Conservation (phyloP, 2,329 filamentous ascomycete genomes). For the Fusarium sp. region DNA sequence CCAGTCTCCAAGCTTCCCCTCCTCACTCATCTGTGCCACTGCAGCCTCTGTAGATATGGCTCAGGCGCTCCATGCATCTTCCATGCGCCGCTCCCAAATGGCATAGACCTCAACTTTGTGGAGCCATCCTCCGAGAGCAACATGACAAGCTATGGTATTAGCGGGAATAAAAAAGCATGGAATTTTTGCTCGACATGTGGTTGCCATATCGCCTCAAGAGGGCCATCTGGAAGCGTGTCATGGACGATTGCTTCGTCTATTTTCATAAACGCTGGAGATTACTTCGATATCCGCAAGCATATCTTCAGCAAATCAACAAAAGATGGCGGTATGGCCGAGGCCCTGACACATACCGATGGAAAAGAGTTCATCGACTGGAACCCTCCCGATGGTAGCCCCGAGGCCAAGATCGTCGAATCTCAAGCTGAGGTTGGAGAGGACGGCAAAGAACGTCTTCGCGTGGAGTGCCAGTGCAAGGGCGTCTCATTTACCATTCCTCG, state of each 20-base stretch:
- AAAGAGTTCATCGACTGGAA: slow-evolving; percentile 54
- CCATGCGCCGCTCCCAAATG: slow-evolving; percentile 55
- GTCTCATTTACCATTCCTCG: slow-evolving; percentile 61
- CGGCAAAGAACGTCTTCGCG: slow-evolving; percentile 58
- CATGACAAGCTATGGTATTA: slow-evolving; percentile 56
- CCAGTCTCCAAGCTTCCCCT: slow-evolving; percentile 57
- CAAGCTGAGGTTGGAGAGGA: slow-evolving; percentile 51
- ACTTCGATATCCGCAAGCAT: slow-evolving; percentile 55
- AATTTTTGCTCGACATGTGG: slow-evolving; percentile 63
- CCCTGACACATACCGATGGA: slow-evolving; percentile 52
- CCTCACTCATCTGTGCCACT: slow-evolving; percentile 60
- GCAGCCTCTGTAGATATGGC: slow-evolving; percentile 59
- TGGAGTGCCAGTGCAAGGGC: slow-evolving; percentile 62
- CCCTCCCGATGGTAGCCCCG: slow-evolving; percentile 49
- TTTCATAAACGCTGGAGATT: slow-evolving; percentile 53
- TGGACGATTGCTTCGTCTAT: slow-evolving; percentile 59
- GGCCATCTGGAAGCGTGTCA: slow-evolving; percentile 45
- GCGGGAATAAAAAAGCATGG: slow-evolving; percentile 50
- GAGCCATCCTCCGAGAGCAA: slow-evolving; percentile 55
- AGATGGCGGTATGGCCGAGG: slow-evolving; percentile 55
- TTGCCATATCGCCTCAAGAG: slow-evolving; percentile 58
- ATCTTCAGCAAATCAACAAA: slow-evolving; percentile 54
- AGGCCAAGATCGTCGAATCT: slow-evolving; percentile 47
- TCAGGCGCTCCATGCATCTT: slow-evolving; percentile 60
- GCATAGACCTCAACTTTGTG: slow-evolving; percentile 56